Evolutionary conservation across 2,329 filamentous ascomycete species (phyloP), one percentile per base, ranked within the genome.

Genomic region (Cercospora janseana): DNA sequence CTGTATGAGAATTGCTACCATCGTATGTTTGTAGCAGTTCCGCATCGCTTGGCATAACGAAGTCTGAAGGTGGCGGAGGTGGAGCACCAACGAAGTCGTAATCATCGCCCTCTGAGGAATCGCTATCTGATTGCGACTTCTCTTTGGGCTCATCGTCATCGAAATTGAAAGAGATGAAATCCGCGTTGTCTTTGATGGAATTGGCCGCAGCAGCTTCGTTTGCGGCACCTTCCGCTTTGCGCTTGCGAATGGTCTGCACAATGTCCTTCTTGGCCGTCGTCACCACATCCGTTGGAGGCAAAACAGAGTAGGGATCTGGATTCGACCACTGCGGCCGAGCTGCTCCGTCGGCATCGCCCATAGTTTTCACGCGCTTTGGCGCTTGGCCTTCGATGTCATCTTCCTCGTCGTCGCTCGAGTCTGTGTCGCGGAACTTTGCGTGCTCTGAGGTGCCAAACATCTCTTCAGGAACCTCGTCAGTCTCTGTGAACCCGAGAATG

Each of bases 211-310:
- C 63, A 16, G 78, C 78, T 8, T 69, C 76, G 38, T 83, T 79
- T 1, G 78, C 75, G 16, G 82, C 76, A 27, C 16, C 44, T 28
- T 84, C 80, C 26, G 90, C 75, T 40, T 91, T 87, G 2, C 91
- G 88, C 66, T 95, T 96, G 60, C 91, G 85, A 60, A 97, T 96
- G 54, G 95, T 71, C 63, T 94, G 88, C 27, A 97, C 88, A 29
- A 96, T 85, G 59, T 96, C 90, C 59, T 83, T 85, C 69, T 86
- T 89, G 70, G 93, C 94, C 15, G 80, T 79, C 29, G 80, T 77
- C 4, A 75, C 76, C 47, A 90, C 86, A 57, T 91, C 86, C 0
- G 84, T 81, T 5, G 89, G 90, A 6, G 92, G 92, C 7, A 95
- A 75, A 2, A 82, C 87, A 4, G 88, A 95, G 69, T 97, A 96